These are phyloP conservation scores for Globisporangium irregulare DNA, from an alignment of 352 stramenopile species.

Conservation along the genomic window DNA sequence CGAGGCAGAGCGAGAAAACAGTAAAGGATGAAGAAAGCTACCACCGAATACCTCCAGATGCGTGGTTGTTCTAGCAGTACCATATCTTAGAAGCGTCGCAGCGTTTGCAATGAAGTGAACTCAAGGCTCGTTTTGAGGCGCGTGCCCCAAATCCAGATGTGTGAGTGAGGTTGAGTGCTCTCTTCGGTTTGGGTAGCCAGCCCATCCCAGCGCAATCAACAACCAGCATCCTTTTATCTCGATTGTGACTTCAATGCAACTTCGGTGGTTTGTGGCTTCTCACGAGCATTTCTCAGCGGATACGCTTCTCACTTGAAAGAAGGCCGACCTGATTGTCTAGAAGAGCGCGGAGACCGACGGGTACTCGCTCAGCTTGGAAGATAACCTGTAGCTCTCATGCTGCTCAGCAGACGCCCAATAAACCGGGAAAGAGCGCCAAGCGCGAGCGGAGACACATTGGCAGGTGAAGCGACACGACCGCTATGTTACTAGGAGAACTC, in stretches of 20 bases:
- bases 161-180: background rate
- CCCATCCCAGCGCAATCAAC: background rate
- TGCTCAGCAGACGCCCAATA: too few relatives aligned
- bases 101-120: background rate
- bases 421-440: too few relatives aligned
- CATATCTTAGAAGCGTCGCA: background rate
- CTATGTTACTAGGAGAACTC: too few relatives aligned
- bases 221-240: background rate
- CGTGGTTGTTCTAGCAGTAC: background rate
- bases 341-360: too few relatives aligned
- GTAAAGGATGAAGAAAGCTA: background rate
- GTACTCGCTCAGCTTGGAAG: too few relatives aligned
- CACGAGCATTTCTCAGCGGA: background rate
- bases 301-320: background rate
- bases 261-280: background rate
- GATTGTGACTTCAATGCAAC: too few relatives aligned
- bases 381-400: too few relatives aligned
- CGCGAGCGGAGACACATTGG: too few relatives aligned
- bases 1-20: background rate
- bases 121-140: background rate
- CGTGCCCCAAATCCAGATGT: background rate
- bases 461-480: too few relatives aligned
- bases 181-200: background rate
- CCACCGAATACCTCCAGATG: background rate
- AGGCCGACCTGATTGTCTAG: background rate